These are phyloP conservation scores for Lonicera japonica DNA, from an alignment of 129 eudicot genomes.

Conservation along the genomic window DNA sequence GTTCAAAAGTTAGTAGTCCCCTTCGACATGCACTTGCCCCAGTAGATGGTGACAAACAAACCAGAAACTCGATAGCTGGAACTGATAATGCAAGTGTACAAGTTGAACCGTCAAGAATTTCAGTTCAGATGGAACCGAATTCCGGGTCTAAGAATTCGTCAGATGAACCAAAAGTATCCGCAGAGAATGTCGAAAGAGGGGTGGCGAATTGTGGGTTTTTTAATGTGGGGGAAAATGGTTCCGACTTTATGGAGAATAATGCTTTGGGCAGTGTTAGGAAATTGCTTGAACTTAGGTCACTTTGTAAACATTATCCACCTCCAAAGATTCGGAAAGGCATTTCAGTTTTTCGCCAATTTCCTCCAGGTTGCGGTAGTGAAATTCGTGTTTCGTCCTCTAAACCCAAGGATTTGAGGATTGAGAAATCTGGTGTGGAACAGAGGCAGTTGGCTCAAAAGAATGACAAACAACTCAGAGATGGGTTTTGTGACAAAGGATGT, in stretches of 20 bases:
- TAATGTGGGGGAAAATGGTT: background rate
- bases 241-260: background rate
- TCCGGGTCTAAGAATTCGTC: background rate
- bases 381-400: background rate
- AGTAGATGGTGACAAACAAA: background rate
- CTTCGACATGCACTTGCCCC: background rate
- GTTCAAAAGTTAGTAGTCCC: no score
- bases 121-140: no score
- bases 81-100: background rate
- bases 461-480: background rate
- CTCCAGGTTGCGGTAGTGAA: background rate
- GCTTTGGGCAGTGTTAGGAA: background rate
- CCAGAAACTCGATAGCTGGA: background rate
- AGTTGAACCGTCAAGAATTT: background rate
- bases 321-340: background rate
- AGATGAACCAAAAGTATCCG: background rate
- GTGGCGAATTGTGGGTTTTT: background rate
- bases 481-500: background rate
- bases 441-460: background rate
- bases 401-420: background rate
- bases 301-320: background rate
- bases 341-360: background rate
- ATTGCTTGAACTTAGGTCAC: background rate
- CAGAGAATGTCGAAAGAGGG: background rate
- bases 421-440: constrained; percentile 1